Percentiles rank a stretch among this genome's conserved stretches.
These are phyloP conservation scores for Leishmania aethiopica DNA, from an alignment of 208 protist species.

Conservation along the genomic window DNA sequence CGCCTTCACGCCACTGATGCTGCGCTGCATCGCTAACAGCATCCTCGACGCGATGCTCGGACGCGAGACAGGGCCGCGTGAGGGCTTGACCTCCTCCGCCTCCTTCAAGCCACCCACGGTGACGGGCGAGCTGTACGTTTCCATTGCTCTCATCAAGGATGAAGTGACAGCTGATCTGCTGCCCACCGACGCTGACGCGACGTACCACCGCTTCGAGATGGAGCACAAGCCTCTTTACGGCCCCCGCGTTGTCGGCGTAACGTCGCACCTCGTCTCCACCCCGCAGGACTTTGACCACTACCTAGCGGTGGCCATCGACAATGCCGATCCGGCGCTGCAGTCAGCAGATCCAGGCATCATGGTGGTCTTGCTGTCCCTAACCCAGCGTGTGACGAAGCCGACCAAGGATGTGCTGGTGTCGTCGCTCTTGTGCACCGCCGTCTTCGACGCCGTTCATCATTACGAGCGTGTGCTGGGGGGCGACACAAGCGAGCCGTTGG, in stretches of 20 bases:
- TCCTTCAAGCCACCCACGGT: slow-evolving; percentile 24
- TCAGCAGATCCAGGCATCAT: slow-evolving; percentile 78
- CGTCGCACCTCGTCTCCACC: slow-evolving; percentile 51
- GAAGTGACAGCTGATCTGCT: slow-evolving; percentile 71
- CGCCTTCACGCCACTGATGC: slow-evolving; percentile 71
- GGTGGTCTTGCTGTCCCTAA: slow-evolving; percentile 66
- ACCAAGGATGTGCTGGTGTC: slow-evolving; percentile 69
- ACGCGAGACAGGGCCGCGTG: not conserved
- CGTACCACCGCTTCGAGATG: slow-evolving; percentile 66
- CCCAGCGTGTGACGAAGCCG: slow-evolving; percentile 45
- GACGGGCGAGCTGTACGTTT: slow-evolving; percentile 65
- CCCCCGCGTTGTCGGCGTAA: slow-evolving; percentile 47
- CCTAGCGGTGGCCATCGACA: slow-evolving; percentile 66
- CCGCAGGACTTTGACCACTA: slow-evolving; percentile 71
- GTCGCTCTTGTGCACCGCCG: slow-evolving; percentile 65
- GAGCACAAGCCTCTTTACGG: slow-evolving; percentile 60
- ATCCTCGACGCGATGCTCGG: slow-evolving; percentile 46
- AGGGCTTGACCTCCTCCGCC: slow-evolving; percentile 14
- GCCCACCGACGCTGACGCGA: slow-evolving; percentile 48
- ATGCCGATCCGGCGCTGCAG: slow-evolving; percentile 66
- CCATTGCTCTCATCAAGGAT: slow-evolving; percentile 79
- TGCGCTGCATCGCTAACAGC: slow-evolving; percentile 64
- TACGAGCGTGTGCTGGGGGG: slow-evolving; percentile 55
- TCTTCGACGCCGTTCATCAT: slow-evolving; percentile 78
- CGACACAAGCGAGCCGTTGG: slow-evolving; percentile 51